Percentiles rank a stretch among this genome's conserved stretches.
Conservation (phyloP, 2,329 filamentous ascomycete genomes). For the Sporothrix pseudoabietina region DNA sequence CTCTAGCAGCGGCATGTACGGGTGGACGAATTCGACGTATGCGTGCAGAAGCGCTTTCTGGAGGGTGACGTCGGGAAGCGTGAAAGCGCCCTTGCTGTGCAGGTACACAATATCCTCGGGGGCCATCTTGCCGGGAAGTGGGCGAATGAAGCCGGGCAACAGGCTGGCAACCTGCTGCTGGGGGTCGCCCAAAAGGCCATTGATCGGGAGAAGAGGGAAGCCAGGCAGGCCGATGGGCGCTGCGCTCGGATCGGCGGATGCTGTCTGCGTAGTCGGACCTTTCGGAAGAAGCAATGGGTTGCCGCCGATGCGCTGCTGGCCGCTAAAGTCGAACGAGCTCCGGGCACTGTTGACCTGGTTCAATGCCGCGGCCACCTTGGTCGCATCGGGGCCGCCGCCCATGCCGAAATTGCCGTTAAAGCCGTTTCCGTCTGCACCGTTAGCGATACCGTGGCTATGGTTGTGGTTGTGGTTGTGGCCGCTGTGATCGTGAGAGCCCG, state of each 20-base stretch:
- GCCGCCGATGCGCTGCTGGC: slow-evolving; percentile 26
- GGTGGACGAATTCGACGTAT: slow-evolving; percentile 88
- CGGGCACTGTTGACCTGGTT: slow-evolving; percentile 9
- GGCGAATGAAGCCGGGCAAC: slow-evolving; percentile 72
- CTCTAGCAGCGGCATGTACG: slow-evolving; percentile 89
- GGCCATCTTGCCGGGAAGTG: slow-evolving; percentile 74
- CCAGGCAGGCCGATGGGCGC: slow-evolving; percentile 27
- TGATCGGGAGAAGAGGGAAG: slow-evolving; percentile 34
- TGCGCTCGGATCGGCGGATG: not conserved
- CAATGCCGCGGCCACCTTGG: slow-evolving; percentile 18
- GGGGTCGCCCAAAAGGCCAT: slow-evolving; percentile 38
- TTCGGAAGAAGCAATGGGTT: slow-evolving; percentile 31
- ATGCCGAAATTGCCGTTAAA: slow-evolving; percentile 27
- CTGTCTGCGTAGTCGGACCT: not conserved
- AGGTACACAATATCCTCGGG: slow-evolving; percentile 83
- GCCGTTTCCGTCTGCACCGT: slow-evolving; percentile 16
- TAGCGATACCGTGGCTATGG: slow-evolving; percentile 2
- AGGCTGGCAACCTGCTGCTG: slow-evolving; percentile 45
- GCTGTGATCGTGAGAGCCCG: slow-evolving; percentile 13
- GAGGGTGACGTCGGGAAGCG: slow-evolving; percentile 68
- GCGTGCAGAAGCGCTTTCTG: slow-evolving; percentile 80
- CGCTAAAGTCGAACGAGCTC: not conserved
- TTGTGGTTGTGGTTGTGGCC: slow-evolving; percentile 27
- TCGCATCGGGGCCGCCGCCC: slow-evolving; percentile 16
- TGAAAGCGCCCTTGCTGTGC: slow-evolving; percentile 79